Evolutionary conservation across 768 basidiomycete species (phyloP), one percentile per base, ranked within the genome.

Genomic region (Pleurotus tuber-regium): DNA sequence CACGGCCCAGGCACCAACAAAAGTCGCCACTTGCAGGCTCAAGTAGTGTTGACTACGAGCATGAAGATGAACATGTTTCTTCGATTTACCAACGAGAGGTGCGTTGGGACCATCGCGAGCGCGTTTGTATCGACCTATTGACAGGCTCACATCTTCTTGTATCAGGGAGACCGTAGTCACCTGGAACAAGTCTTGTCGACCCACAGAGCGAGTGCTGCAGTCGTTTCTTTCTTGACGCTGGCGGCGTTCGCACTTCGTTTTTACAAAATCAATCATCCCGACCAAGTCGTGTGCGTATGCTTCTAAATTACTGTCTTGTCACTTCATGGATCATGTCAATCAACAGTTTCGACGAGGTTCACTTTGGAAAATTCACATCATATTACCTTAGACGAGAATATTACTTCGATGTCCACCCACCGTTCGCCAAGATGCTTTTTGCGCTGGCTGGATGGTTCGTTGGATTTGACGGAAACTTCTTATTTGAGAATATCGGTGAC

Each of bases 331-430:
- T 46, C 36, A 26, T 38, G 43, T 6, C 31, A 19, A 3, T 42
- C 39, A 28, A 30, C 59, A 95, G 92, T 42, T 98, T 98, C 64
- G 95, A 98, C 65, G 95, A 98, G 71, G 96, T 98, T 10, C 96
- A 98, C 65, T 98, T 98, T 64, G 96, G 96, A 55, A 97, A 98
- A 69, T 99, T 99, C 65, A 95, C 97, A 10, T 83, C 91, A 4
- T 90, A 93, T 70, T 99, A 99, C 69, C 85, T 98, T 64, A 73
- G 73, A 40, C 80, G 96, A 57, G 83, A 97, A 69, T 99, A 98
- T 74, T 98, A 98, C 72, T 99, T 99, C 75, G 97, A 99, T 66
- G 96, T 99, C 6, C 97, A 99, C 62, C 97, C 97, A 30, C 97
- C 97, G 2, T 82, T 98, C 46, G 95, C 97, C 35, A 99, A 99